A percentile compares a stretch with the other conserved stretches of the same genome.
phyloP scores from a whole-genome alignment of 352 stramenopile species.

The Phytophthora citrophthora region DNA sequence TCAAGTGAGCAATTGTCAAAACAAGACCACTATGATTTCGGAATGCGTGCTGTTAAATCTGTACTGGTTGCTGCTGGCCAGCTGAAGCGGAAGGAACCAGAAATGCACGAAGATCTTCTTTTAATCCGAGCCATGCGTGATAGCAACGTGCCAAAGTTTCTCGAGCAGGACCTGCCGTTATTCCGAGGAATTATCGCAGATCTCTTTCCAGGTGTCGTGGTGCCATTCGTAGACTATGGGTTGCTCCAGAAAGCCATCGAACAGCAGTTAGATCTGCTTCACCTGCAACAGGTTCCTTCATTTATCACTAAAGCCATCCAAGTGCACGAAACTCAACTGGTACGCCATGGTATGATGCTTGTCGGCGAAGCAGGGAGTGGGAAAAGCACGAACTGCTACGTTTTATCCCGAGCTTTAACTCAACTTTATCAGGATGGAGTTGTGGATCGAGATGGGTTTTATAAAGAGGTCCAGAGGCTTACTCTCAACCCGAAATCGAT shows the following conservation, averaged over 20 bases:
- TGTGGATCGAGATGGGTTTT: slow-evolving; percentile 86
- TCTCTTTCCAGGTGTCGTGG: slow-evolving; percentile 93
- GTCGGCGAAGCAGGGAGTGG: slow-evolving; percentile 91
- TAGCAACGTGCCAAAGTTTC: slow-evolving; percentile 96
- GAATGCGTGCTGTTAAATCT: slow-evolving; percentile 94
- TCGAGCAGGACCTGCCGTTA: slow-evolving; percentile 94
- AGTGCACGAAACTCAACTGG: slow-evolving; percentile 91
- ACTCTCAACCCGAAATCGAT: slow-evolving; percentile 97
- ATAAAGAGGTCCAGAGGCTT: slow-evolving; percentile 86
- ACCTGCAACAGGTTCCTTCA: slow-evolving; percentile 85
- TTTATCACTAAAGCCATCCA: slow-evolving; percentile 91
- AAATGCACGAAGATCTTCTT: slow-evolving; percentile 94
- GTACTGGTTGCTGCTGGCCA: slow-evolving; percentile 94
- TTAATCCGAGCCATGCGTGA: slow-evolving; percentile 97
- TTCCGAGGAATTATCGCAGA: slow-evolving; percentile 95
- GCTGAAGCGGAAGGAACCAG: slow-evolving; percentile 93
- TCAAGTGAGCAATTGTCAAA: slow-evolving; percentile 95
- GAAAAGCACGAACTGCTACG: slow-evolving; percentile 88
- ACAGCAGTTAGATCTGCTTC: slow-evolving; percentile 71
- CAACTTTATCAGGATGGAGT: slow-evolving; percentile 83
- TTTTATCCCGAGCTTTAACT: slow-evolving; percentile 76
- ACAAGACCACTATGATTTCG: slow-evolving; percentile 96
- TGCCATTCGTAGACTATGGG: slow-evolving; percentile 95
- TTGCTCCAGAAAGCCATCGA: slow-evolving; percentile 91
- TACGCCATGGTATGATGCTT: slow-evolving; percentile 95